A percentile compares a stretch with the other conserved stretches of the same genome.
Evolutionary conservation across 768 basidiomycete genomes (phyloP).

Genomic region (Clitopilus passeckerianus): DNA sequence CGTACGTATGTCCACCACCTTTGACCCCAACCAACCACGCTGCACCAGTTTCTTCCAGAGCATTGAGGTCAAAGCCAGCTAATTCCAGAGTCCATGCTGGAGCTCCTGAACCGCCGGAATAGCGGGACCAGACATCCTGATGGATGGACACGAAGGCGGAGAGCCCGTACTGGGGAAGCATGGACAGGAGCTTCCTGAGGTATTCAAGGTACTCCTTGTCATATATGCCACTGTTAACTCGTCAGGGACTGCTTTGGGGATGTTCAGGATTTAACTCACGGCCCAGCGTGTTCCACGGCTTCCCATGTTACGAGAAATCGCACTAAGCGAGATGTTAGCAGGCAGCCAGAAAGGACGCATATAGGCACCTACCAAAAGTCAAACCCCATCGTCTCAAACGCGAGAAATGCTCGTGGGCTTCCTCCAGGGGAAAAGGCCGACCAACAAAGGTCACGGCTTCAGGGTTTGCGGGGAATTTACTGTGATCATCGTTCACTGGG

Average conservation of each 20-base stretch:
- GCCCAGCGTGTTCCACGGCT: slow-evolving; percentile 89
- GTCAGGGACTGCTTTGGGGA: not conserved
- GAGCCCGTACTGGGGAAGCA: slow-evolving; percentile 70
- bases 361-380: slow-evolving; percentile 63
- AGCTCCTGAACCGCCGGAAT: slow-evolving; percentile 91
- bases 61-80: slow-evolving; percentile 79
- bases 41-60: slow-evolving; percentile 76
- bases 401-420: slow-evolving; percentile 82
- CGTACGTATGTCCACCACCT: slow-evolving; percentile 69
- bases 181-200: slow-evolving; percentile 59
- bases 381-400: slow-evolving; percentile 84
- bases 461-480: slow-evolving; percentile 61
- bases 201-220: slow-evolving; percentile 83
- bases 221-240: slow-evolving; percentile 62
- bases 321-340: slow-evolving; percentile 36
- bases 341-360: not conserved
- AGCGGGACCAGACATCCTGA: slow-evolving; percentile 96
- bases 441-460: slow-evolving; percentile 79
- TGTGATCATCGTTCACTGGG: slow-evolving; percentile 64
- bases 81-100: slow-evolving; percentile 92
- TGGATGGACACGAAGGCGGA: slow-evolving; percentile 78
- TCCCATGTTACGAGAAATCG: slow-evolving; percentile 97
- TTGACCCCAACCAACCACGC: slow-evolving; percentile 84
- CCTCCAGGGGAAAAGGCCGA: slow-evolving; percentile 84
- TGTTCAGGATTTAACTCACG: slow-evolving; percentile 46